Base-by-base conservation (phyloP, 2,329 filamentous ascomycete genomes). In the Ceratocystis destructans region DNA sequence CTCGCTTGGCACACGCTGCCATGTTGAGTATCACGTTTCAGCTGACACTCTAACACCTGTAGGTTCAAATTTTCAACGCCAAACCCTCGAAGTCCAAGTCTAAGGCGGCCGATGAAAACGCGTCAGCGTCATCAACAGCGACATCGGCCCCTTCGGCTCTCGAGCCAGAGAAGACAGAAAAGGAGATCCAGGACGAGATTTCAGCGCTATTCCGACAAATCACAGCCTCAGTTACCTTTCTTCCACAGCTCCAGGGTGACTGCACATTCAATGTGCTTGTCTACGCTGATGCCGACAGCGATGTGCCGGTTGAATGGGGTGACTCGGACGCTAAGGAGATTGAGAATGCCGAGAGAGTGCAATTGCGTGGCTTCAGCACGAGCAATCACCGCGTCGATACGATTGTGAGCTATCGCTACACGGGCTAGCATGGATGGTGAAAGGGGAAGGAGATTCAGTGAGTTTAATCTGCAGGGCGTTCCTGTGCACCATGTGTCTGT, bases 191-290 rank as follows among this genome's bases (percentile, higher is more conserved):
- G 75, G 82, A 89, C 69, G 93, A 97, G 74, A 97, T 99, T 71
- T 92, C 96, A 71, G 90, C 92, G 62, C 89, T 99, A 69, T 99
- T 99, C 80, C 87, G 94, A 61, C 94, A 99, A 74, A 97, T 99
- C 75, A 99, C 94, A 0, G 94, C 94, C 1, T 96, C 90, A 0
- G 94, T 99, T 65, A 97, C 94, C 0, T 99, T 99, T 75, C 79
- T 99, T 12, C 94, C 94, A 0, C 92, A 97, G 78, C 83, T 99
- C 5, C 73, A 68, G 69, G 92, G 92, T 50, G 89, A 96, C 75
- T 99, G 93, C 80, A 97, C 94, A 10, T 99, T 99, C 81, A 99
- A 99, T 73, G 93, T 99, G 61, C 83, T 99, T 50, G 94, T 99
- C 2, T 99, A 99, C 74, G 94, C 94, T 64, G 93, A 99, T 74